Evolutionary conservation across 1,139 yeast genomes (phyloP), one percentile per base, ranked within the genome.

Genomic region (Yamadazyma diddensiae): DNA sequence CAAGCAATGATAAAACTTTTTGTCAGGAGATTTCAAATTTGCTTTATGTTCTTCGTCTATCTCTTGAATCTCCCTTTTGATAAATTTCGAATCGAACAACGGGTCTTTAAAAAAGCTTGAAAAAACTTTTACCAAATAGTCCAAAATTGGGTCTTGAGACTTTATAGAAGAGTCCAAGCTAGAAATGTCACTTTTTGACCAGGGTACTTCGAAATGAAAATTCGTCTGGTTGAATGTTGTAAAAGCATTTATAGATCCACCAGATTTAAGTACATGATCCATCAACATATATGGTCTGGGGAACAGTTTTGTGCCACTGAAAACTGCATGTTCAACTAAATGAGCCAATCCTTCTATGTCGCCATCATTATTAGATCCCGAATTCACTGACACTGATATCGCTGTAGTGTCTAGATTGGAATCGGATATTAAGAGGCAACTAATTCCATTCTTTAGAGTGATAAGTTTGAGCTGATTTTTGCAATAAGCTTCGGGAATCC

Each of bases 311-410:
- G 84, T 73, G 1, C 85, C 84, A 30, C 73, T 62, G 31, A 79
- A 68, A 1, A 82, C 43, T 70, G 77, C 65, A 52, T 83, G 92
- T 41, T 83, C 92, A 50, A 87, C 80, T 26, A 82, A 62, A 56
- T 83, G 94, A 0, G 92, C 90, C 23, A 82, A 44, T 0, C 92
- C 92, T 1, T 70, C 33, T 2, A 62, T 59, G 3, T 56, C 59
- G 1, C 84, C 82, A 44, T 83, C 90, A 32, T 71, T 63, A 46
- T 73, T 73, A 1, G 87, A 77, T 1, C 92, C 92, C 0, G 79
- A 50, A 1, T 75, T 74, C 0, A 82, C 77, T 13, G 82, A 62
- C 3, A 82, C 34, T 0, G 69, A 49, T 11, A 55, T 43, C 2
- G 81, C 62, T 1, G 74, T 73, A 0, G 59, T 33, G 6, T 62